Evolutionary conservation across 2,329 filamentous ascomycete species (phyloP).

Genomic region (Biscogniauxia mediterranea): DNA sequence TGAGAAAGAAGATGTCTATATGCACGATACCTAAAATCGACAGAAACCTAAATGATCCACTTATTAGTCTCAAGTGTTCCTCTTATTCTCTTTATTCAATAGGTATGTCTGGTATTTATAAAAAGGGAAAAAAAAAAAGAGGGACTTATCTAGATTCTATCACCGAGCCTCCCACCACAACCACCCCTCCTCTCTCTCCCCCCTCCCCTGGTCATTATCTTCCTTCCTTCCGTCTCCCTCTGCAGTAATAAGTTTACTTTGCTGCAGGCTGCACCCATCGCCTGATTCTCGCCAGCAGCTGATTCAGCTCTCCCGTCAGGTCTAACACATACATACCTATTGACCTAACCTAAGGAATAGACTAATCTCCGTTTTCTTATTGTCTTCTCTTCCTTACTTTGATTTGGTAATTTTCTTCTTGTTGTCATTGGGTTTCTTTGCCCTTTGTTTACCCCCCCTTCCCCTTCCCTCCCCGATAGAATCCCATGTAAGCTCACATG

Average conservation of each 20-base stretch:
- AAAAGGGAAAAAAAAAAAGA: background rate
- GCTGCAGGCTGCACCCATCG: background rate
- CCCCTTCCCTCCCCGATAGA: too few species aligned
- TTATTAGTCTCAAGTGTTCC: background rate
- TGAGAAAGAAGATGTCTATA: background rate
- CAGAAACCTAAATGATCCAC: background rate
- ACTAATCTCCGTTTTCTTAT: background rate
- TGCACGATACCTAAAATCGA: background rate
- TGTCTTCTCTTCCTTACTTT: background rate
- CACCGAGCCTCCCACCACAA: background rate
- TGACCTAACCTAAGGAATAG: too few species aligned
- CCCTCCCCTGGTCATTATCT: background rate
- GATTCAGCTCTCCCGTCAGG: background rate
- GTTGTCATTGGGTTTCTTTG: too few species aligned
- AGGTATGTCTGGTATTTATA: background rate
- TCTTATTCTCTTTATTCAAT: background rate
- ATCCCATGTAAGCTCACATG: too few species aligned
- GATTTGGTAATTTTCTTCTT: background rate
- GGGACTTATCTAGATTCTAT: background rate
- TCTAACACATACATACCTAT: background rate
- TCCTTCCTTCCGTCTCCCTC: background rate
- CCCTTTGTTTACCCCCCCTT: too few species aligned
- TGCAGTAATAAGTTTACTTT: background rate
- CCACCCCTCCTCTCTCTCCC: too few species aligned
- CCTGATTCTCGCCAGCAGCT: background rate